These are phyloP conservation scores for Phytophthora boehmeriae DNA, from an alignment of 352 stramenopile genomes.

Conservation along the genomic window DNA sequence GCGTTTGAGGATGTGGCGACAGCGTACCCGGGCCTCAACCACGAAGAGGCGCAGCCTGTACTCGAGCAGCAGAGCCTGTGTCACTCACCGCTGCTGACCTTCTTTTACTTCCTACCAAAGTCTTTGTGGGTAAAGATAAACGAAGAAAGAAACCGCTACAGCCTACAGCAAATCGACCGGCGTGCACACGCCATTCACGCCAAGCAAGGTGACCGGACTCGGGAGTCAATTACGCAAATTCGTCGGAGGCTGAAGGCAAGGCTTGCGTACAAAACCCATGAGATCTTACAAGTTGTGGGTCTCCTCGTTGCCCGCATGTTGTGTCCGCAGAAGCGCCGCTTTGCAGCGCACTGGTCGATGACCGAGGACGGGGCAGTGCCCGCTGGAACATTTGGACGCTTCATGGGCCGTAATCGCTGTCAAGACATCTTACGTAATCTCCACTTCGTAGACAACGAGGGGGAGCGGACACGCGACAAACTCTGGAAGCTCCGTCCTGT, in stretches of 20 bases:
- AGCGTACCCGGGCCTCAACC: not conserved
- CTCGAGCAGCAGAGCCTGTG: not conserved
- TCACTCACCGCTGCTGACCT: conserved; percentile 7
- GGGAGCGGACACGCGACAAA: conserved; percentile 16
- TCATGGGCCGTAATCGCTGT: conserved; percentile 19
- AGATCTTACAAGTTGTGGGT: conserved; percentile 27
- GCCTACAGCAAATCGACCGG: conserved; percentile 14
- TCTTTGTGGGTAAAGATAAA: conserved; percentile 8
- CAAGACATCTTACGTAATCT: conserved; percentile 14
- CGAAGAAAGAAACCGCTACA: conserved; percentile 27
- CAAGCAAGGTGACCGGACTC: not conserved
- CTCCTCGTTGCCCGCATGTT: conserved; percentile 30
- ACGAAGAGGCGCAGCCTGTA: conserved; percentile 1
- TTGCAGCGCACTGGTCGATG: no score
- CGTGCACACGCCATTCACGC: conserved; percentile 4
- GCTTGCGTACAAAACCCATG: conserved; percentile 10
- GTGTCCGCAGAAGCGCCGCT: conserved; percentile 20
- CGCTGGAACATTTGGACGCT: conserved; percentile 16
- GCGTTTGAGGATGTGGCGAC: not conserved
- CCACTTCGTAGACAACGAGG: conserved; percentile 22
- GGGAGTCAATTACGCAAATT: conserved; percentile 8
- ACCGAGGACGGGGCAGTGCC: conserved; percentile 14
- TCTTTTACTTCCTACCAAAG: conserved; percentile 34
- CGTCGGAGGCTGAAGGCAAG: conserved; percentile 14
- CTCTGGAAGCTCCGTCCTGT: conserved; percentile 19